Percentiles rank a stretch among this genome's conserved stretches.
These are phyloP conservation scores for Echinosophora koreensis DNA, from an alignment of 306 rosid genomes.

Conservation along the genomic window DNA sequence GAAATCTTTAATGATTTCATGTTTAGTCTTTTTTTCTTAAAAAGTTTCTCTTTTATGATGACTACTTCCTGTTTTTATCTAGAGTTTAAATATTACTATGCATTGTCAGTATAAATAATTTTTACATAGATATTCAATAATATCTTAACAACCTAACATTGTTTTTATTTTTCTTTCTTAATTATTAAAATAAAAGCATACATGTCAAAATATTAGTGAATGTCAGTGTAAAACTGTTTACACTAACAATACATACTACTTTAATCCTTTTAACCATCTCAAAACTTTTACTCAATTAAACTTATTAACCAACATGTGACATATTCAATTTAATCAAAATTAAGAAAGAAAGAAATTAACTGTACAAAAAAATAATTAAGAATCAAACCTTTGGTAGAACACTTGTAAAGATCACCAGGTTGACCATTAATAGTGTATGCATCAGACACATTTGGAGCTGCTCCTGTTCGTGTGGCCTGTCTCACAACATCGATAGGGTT, in stretches of 20 bases:
- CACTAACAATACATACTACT: no score
- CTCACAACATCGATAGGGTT: conserved; percentile 82
- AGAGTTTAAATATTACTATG: no score
- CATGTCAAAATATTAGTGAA: no score
- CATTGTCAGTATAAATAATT: no score
- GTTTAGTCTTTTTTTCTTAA: neutral
- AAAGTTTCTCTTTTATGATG: neutral
- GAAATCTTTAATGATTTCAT: conserved; percentile 34
- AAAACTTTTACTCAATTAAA: conserved; percentile 15
- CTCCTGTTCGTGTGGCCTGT: conserved; percentile 76
- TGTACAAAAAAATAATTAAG: no score
- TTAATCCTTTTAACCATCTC: conserved; percentile 1
- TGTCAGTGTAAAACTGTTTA: no score
- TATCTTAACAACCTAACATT: no score
- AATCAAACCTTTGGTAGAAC: conserved; percentile 76
- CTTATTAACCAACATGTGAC: conserved; percentile 23
- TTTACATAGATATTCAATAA: no score
- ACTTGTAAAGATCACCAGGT: conserved; percentile 93
- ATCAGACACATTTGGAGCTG: conserved; percentile 79
- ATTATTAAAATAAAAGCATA: no score
- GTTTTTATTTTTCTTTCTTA: no score
- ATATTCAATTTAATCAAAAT: neutral
- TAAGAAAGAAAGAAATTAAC: neutral
- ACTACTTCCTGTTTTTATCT: neutral
- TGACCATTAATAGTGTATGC: conserved; percentile 95